These are phyloP conservation scores for Porogramme epimiltina DNA, from an alignment of 1,284 basidiomycete genomes.

Conservation along the genomic window DNA sequence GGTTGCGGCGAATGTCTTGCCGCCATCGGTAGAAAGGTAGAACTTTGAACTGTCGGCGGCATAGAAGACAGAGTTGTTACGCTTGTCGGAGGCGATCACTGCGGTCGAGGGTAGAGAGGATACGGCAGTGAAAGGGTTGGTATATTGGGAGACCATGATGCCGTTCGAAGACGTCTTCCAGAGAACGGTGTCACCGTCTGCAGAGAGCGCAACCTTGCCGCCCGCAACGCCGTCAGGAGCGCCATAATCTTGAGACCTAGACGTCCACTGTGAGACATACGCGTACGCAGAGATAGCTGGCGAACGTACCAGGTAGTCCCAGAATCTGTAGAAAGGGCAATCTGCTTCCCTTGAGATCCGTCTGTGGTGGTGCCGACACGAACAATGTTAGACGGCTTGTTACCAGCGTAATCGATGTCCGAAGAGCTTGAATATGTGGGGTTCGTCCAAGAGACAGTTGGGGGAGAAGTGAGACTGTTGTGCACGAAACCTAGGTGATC, in stretches of 20 bases:
- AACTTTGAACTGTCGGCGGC: constrained; percentile 55
- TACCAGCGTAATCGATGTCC: constrained; percentile 63
- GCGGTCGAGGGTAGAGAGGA: constrained; percentile 51
- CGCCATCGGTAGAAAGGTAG: constrained; percentile 58
- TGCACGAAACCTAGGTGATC: constrained; percentile 46
- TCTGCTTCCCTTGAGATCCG: constrained; percentile 50
- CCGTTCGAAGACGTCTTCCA: constrained; percentile 54
- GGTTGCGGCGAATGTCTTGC: constrained; percentile 46
- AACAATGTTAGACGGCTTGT: constrained; percentile 53
- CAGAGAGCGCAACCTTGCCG: constrained; percentile 61
- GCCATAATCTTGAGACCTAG: constrained; percentile 49
- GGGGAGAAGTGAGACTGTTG: constrained; percentile 45
- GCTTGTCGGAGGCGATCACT: constrained; percentile 63
- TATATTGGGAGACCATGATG: constrained; percentile 53
- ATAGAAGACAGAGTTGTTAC: constrained; percentile 58
- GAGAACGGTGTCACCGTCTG: constrained; percentile 56
- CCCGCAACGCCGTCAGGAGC: constrained; percentile 52
- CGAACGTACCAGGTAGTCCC: constrained; percentile 50
- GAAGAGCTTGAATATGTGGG: constrained; percentile 53
- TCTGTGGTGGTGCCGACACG: constrained; percentile 41
- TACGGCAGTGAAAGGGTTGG: constrained; percentile 49
- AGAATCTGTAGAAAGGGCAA: constrained; percentile 55
- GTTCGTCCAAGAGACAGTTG: constrained; percentile 44
- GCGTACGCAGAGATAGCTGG: not conserved
- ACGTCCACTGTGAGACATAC: not conserved